Percentiles rank a stretch among this genome's conserved stretches.
phyloP scores from a whole-genome alignment of 2,329 filamentous ascomycete genomes.

The Septoria petroselini region DNA sequence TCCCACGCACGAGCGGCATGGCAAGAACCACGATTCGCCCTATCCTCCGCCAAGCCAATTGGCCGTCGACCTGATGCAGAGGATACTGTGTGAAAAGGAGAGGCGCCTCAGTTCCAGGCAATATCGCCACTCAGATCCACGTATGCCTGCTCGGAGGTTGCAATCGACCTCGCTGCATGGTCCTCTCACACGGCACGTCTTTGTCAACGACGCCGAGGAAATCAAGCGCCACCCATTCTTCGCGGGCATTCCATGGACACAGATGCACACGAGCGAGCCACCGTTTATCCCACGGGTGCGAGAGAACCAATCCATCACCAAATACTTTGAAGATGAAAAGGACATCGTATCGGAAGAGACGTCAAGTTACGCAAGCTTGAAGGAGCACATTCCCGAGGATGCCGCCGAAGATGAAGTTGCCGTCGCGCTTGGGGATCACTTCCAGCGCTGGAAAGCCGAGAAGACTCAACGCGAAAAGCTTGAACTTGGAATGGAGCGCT shows the following conservation, averaged over 20 bases:
- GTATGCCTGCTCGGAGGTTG: conserved; percentile 29
- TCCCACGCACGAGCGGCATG: conserved; percentile 55
- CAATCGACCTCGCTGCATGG: conserved; percentile 47
- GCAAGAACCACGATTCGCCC: conserved; percentile 38
- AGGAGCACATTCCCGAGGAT: conserved; percentile 24
- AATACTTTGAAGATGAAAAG: conserved; percentile 85
- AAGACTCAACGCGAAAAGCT: conserved; percentile 30
- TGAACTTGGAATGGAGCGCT: conserved; percentile 34
- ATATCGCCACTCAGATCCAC: conserved; percentile 62
- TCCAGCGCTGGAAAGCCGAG: conserved; percentile 28
- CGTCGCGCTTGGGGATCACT: conserved; percentile 16
- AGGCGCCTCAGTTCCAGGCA: conserved; percentile 70
- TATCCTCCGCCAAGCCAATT: conserved; percentile 58
- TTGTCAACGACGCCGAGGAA: conserved; percentile 78
- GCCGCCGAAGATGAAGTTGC: conserved; percentile 18
- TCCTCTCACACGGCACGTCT: conserved; percentile 55
- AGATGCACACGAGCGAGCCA: conserved; percentile 65
- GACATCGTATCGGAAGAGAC: conserved; percentile 52
- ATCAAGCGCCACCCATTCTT: conserved; percentile 92
- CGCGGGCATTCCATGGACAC: conserved; percentile 71
- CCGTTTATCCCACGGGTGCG: conserved; percentile 75
- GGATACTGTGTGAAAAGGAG: conserved; percentile 70
- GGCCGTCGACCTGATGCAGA: conserved; percentile 73
- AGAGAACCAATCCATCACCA: conserved; percentile 56
- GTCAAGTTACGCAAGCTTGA: conserved; percentile 29